Evolutionary conservation across 139 green algal genomes (phyloP), one percentile per base, ranked within the genome.

Genomic region (Chlamydomonas schloesseri): DNA sequence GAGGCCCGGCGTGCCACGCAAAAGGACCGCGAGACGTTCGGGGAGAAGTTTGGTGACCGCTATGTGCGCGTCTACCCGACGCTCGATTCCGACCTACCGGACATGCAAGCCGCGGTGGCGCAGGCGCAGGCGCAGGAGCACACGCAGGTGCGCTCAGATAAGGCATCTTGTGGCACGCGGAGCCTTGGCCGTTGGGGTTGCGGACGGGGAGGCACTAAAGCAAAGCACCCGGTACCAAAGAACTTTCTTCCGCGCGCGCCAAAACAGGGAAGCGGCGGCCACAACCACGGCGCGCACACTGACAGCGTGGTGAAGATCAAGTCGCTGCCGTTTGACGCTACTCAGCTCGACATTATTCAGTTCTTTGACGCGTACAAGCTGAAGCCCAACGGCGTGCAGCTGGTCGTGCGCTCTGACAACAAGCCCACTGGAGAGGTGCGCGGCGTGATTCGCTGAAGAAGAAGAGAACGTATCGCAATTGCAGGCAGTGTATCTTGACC

Each of bases 1-100:
- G 93, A 96, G 73, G 93, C 93, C 5, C 82, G 89, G 11, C 73
- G 90, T 3, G 93, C 93, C 6, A 94, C 88, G 23, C 87, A 92
- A 69, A 96, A 96, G 76, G 94, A 96, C 86, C 88, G 93, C 28
- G 94, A 97, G 60, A 94, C 94, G 0, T 97, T 97, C 72, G 87
- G 87, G 20, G 92, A 95, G 21, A 93, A 95, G 67, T 96, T 93
- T 73, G 93, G 94, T 0, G 92, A 96, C 73, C 86, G 94, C 15
- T 97, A 96, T 31, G 94, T 97, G 33, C 92, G 94, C 0, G 94
- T 97, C 34, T 95, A 94, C 70, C 90, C 93, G 11, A 90, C 85
- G 5, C 87, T 95, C 34, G 93, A 96, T 60, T 89, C 88, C 53
- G 92, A 94, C 69, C 80, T 93, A 2, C 69, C 86, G 23, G 93